A percentile compares a stretch with the other conserved stretches of the same genome.
Conservation (phyloP, 2,329 filamentous ascomycete species). For the Aspergillus transmontanensis region DNA sequence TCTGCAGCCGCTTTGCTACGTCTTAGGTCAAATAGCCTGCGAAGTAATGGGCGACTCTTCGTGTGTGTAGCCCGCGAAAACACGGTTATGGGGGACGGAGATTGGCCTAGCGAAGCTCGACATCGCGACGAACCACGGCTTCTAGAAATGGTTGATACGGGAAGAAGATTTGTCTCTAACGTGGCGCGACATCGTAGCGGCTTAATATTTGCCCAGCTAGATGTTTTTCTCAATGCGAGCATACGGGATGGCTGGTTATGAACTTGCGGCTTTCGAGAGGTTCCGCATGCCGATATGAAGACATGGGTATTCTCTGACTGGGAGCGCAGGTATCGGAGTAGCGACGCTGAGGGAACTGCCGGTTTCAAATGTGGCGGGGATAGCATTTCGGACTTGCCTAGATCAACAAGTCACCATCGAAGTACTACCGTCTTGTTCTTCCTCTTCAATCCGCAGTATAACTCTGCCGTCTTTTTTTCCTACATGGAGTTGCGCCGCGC, state of each 20-base stretch:
- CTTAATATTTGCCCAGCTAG: constrained; percentile 25
- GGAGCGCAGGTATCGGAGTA: constrained; percentile 72
- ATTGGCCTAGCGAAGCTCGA: constrained; percentile 12
- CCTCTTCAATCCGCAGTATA: neutral
- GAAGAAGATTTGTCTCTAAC: constrained; percentile 35
- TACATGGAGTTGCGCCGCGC: constrained; percentile 9
- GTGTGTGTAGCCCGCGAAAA: constrained; percentile 35
- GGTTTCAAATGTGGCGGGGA: constrained; percentile 37
- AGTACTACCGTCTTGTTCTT: constrained; percentile 5
- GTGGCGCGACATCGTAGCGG: constrained; percentile 24
- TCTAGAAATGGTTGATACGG: constrained; percentile 19
- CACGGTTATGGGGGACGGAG: constrained; percentile 11
- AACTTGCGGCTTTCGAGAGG: constrained; percentile 16
- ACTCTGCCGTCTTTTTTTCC: constrained; percentile 10
- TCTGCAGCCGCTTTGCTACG: constrained; percentile 34
- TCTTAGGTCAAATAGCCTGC: constrained; percentile 40
- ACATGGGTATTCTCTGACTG: constrained; percentile 66
- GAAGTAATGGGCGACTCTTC: constrained; percentile 37
- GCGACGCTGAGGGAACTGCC: constrained; percentile 54
- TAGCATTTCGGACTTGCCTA: constrained; percentile 38
- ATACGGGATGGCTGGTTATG: constrained; percentile 17
- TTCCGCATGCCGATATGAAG: constrained; percentile 42
- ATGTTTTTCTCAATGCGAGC: constrained; percentile 22
- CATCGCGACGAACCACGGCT: constrained; percentile 14
- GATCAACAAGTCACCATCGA: constrained; percentile 10